Evolutionary conservation across 2,329 filamentous ascomycete genomes (phyloP).

Genomic region (Laburnicola sp.): DNA sequence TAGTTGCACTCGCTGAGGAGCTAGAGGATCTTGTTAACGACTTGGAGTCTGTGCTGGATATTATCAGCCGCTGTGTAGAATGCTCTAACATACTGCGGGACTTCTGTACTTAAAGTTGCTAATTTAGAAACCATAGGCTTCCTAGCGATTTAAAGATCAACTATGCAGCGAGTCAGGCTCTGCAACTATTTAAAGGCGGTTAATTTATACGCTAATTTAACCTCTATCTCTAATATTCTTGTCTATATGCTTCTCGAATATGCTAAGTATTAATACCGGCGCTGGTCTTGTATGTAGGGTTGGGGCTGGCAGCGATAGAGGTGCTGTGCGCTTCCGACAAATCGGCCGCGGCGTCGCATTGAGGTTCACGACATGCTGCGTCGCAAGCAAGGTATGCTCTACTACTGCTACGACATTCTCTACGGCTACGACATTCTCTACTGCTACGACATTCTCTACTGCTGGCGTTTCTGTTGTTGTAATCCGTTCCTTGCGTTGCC

Average conservation of each 20-base stretch:
- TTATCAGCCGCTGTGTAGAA: constrained; percentile 14
- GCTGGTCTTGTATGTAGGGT: constrained; percentile 13
- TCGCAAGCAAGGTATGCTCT: constrained; percentile 11
- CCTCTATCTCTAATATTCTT: constrained; percentile 8
- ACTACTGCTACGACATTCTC: constrained; percentile 9
- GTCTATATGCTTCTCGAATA: constrained; percentile 16
- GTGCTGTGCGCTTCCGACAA: constrained; percentile 14
- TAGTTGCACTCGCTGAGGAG: too few species aligned
- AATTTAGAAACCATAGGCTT: constrained; percentile 17
- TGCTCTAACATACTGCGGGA: constrained; percentile 19
- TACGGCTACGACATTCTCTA: background rate
- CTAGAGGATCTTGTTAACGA: too few species aligned
- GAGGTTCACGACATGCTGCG: constrained; percentile 11
- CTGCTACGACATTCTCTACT: constrained; percentile 8
- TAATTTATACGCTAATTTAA: constrained; percentile 17
- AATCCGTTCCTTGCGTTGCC: constrained; percentile 8
- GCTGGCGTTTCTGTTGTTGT: constrained; percentile 11
- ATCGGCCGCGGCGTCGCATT: constrained; percentile 11
- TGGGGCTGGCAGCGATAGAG: constrained; percentile 12
- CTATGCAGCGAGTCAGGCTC: constrained; percentile 21
- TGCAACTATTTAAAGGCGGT: constrained; percentile 20
- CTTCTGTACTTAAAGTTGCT: constrained; percentile 17
- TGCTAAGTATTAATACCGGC: constrained; percentile 14
- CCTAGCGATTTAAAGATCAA: constrained; percentile 21
- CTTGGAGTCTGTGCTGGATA: too few species aligned